Evolutionary conservation across 306 rosid genomes (phyloP).

Genomic region (Corylus avellana): DNA sequence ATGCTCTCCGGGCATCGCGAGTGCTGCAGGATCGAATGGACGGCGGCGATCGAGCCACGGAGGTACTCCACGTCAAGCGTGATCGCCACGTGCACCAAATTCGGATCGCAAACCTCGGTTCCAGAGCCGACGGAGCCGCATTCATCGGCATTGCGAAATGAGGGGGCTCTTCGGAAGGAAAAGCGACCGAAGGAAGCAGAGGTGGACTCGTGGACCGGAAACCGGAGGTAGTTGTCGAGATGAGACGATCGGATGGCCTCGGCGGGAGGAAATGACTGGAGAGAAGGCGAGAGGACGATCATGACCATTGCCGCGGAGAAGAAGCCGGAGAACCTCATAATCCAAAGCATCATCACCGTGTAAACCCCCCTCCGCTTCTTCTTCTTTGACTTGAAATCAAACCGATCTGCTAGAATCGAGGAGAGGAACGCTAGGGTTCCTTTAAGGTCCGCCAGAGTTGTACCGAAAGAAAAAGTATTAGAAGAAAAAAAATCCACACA

Average conservation of each 20-base stretch:
- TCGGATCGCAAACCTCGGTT: slow-evolving; percentile 52
- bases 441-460: slow-evolving; percentile 44
- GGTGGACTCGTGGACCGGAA: slow-evolving; percentile 17
- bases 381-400: slow-evolving; percentile 31
- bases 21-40: slow-evolving; percentile 64
- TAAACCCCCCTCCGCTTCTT: slow-evolving; percentile 27
- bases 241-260: slow-evolving; percentile 71
- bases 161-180: slow-evolving; percentile 47
- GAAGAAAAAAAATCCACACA: neutral
- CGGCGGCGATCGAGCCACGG: slow-evolving; percentile 88
- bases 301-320: slow-evolving; percentile 63
- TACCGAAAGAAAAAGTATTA: neutral
- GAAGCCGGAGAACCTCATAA: slow-evolving; percentile 55
- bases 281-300: slow-evolving; percentile 66
- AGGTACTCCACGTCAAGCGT: slow-evolving; percentile 74
- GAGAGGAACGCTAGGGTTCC: slow-evolving; percentile 42
- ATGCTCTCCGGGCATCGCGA: slow-evolving; percentile 61
- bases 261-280: slow-evolving; percentile 70
- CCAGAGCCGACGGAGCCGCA: slow-evolving; percentile 32
- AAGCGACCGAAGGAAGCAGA: slow-evolving; percentile 27
- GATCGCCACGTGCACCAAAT: slow-evolving; percentile 68
- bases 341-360: slow-evolving; percentile 50
- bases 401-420: slow-evolving; percentile 31
- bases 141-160: slow-evolving; percentile 60
- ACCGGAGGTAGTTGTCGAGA: slow-evolving; percentile 34